Evolutionary conservation across 441 rosid genomes (phyloP), one percentile per base, ranked within the genome.

Genomic region (Gossypium gossypioides): DNA sequence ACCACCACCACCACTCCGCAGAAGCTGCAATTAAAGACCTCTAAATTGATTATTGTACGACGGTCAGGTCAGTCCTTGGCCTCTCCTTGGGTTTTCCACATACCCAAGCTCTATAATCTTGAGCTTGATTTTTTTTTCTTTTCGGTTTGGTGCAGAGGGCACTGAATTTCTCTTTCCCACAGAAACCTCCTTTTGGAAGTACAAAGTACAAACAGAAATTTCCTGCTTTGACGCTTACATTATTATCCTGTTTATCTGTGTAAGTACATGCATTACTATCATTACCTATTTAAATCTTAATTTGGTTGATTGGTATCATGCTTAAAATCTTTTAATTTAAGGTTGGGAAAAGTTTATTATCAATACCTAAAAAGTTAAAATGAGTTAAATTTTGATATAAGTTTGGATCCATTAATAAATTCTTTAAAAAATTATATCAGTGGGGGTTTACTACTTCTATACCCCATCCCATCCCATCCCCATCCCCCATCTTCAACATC

Each of bases 111-210:
- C 55, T 19, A 16, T 64, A 74, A 74, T 56, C 72, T 65, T 32
- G 57, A 15, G 55, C 24, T n/a, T 59, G 62, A 60, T 68, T 68
- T 64, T 32, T 60, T 60, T 66, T 51, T 22, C 1, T 59, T 40
- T 32, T 5, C 37, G 7, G 74, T 37, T 56, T 37, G 37, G 44
- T 27, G 7, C 22, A 37, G 55, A 22, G 55, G 62, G 42, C 29
- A 15, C 25, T 0, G 3, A 8, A 2, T 51, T 60, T 50, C 29
- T 59, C 73, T 50, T 32, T 48, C 63, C 37, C 29, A 51, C 55
- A 0, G 62, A 29, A 32, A 19, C 66, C 37, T 37, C 27, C 64
- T 8, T 57, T n/a, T 7, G n/a, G 4, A 32, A 5, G 70, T 46
- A 66, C 70, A 46, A n/a, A 15, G 37, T 65, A 60, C 68, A 32